Conservation (phyloP, 768 basidiomycete species). For the Gymnopilus junonius region DNA sequence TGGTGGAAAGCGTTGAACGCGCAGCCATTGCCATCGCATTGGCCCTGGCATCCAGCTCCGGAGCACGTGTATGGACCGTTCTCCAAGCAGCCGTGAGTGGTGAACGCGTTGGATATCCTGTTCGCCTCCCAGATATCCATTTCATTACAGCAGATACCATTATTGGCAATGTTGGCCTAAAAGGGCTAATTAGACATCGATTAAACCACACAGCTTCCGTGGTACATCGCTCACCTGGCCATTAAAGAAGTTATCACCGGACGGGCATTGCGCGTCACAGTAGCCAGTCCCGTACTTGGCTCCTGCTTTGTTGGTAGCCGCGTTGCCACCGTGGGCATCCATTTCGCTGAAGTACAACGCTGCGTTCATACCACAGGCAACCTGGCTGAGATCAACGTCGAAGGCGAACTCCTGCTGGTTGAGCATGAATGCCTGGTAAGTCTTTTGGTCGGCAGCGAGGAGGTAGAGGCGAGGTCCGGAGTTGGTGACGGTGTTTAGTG, state of each 20-base stretch:
- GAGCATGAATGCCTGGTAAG: conserved; percentile 55
- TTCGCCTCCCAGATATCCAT: conserved; percentile 66
- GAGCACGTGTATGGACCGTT: conserved; percentile 44
- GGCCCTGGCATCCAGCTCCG: conserved; percentile 42
- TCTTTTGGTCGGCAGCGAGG: conserved; percentile 41
- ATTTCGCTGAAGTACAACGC: conserved; percentile 65
- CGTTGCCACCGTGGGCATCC: conserved; percentile 59
- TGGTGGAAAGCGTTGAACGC: conserved; percentile 63
- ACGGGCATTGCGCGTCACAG: conserved; percentile 68
- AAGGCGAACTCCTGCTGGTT: conserved; percentile 62
- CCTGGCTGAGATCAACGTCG: conserved; percentile 61
- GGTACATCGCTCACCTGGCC: conserved; percentile 44
- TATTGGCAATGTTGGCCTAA: conserved; percentile 53
- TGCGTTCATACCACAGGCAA: conserved; percentile 64
- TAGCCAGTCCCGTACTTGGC: conserved; percentile 66
- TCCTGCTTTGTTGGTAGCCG: conserved; percentile 57
- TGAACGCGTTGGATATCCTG: conserved; percentile 50
- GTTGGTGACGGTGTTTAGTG: conserved; percentile 41
- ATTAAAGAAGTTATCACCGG: conserved; percentile 66
- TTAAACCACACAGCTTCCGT: neutral
- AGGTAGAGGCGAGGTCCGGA: conserved; percentile 50
- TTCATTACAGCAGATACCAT: conserved; percentile 56
- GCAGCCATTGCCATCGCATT: conserved; percentile 57
- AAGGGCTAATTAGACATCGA: neutral
- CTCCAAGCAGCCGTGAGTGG: conserved; percentile 50